These are phyloP conservation scores for Fremontodendron californicum DNA, from an alignment of 345 rosid species.

Conservation along the genomic window DNA sequence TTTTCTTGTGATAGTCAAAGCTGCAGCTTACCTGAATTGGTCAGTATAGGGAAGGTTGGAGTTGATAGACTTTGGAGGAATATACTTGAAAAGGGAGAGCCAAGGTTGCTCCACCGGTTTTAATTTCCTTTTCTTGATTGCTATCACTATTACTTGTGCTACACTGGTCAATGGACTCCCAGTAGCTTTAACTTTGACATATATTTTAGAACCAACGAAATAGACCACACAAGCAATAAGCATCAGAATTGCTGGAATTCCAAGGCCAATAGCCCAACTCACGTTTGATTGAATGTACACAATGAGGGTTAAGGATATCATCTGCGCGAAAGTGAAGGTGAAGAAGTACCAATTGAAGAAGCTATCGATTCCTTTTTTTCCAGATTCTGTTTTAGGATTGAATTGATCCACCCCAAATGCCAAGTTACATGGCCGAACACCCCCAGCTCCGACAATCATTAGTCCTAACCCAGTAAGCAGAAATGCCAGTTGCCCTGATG, in stretches of 20 bases:
- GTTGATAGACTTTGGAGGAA: conserved; percentile 32
- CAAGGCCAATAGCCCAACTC: conserved; percentile 76
- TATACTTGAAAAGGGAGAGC: conserved; percentile 29
- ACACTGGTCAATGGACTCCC: conserved; percentile 78
- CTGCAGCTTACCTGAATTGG: conserved; percentile 41
- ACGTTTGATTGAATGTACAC: conserved; percentile 71
- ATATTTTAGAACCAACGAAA: conserved; percentile 57
- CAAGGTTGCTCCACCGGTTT: conserved; percentile 43
- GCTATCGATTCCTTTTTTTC: conserved; percentile 67
- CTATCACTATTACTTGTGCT: conserved; percentile 45
- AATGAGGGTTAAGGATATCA: conserved; percentile 61
- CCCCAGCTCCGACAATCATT: conserved; percentile 66
- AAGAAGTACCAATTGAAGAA: conserved; percentile 90
- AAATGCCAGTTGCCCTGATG: conserved; percentile 51
- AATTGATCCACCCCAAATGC: conserved; percentile 85
- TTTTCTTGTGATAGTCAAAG: background rate
- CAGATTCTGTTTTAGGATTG: conserved; percentile 62
- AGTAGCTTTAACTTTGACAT: conserved; percentile 64
- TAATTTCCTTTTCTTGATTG: conserved; percentile 50
- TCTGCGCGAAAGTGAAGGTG: conserved; percentile 72
- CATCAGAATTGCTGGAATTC: conserved; percentile 66
- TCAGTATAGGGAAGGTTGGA: conserved; percentile 38
- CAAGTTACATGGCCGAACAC: conserved; percentile 70
- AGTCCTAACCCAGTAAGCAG: conserved; percentile 45
- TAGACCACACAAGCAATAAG: conserved; percentile 49